These are phyloP conservation scores for Pythium vanterpoolii DNA, from an alignment of 352 stramenopile genomes.

Conservation along the genomic window DNA sequence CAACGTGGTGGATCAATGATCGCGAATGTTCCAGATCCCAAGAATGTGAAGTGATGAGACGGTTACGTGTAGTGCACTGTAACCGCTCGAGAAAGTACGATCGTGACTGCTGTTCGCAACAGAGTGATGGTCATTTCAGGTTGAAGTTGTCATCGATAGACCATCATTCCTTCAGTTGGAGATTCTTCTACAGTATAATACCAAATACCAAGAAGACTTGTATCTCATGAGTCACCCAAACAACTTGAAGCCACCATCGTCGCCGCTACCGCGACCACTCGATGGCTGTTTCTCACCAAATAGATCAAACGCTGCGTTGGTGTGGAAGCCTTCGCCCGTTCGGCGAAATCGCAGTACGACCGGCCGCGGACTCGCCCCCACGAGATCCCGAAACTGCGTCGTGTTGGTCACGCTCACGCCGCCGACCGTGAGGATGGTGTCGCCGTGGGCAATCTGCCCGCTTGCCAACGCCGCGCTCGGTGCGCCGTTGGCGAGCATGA, in stretches of 20 bases:
- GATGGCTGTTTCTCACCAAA: conserved; percentile 58
- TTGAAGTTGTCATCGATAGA: conserved; percentile 9
- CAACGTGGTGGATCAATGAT: not conserved
- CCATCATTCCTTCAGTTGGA: not conserved
- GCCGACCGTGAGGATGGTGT: conserved; percentile 72
- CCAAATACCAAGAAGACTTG: too few species aligned
- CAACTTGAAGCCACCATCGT: conserved; percentile 15
- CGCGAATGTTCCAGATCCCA: conserved; percentile 13
- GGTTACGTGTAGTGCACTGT: too few species aligned
- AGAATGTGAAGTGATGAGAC: too few species aligned
- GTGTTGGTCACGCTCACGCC: conserved; percentile 61
- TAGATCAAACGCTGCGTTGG: conserved; percentile 48
- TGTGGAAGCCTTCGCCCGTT: conserved; percentile 34
- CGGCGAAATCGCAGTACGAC: conserved; percentile 69
- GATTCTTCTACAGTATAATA: too few species aligned
- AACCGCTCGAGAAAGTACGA: not conserved
- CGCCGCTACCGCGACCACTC: not conserved
- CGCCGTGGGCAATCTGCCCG: conserved; percentile 52
- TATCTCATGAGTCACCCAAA: conserved; percentile 25
- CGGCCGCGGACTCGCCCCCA: conserved; percentile 50
- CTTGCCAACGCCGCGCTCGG: conserved; percentile 41
- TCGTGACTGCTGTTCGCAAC: conserved; percentile 9
- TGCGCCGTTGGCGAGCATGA: conserved; percentile 38
- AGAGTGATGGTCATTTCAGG: not conserved
- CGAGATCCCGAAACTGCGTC: conserved; percentile 70